A percentile compares a stretch with the other conserved stretches of the same genome.
These are phyloP conservation scores for Ettlia oleoabundans DNA, from an alignment of 139 green algal genomes.

Conservation along the genomic window DNA sequence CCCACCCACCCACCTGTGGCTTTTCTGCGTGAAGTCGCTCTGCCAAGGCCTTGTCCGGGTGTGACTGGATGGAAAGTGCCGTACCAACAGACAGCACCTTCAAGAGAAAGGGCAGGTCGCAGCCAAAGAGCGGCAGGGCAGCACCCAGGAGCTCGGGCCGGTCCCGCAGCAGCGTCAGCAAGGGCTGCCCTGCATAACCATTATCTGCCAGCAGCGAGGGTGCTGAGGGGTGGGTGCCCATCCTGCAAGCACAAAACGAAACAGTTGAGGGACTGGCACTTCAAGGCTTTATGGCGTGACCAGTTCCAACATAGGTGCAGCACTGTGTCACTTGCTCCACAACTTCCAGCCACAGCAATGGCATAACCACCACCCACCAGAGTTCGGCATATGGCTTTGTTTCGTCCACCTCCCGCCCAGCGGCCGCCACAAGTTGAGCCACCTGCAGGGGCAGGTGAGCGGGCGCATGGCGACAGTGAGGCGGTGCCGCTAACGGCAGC, in stretches of 20 bases:
- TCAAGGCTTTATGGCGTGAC: too few relatives aligned
- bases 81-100: constrained; percentile 97
- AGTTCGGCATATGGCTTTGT: constrained; percentile 92
- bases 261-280: too few relatives aligned
- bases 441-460: constrained; percentile 71
- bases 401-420: constrained; percentile 68
- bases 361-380: constrained; percentile 68
- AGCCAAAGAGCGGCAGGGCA: constrained; percentile 69
- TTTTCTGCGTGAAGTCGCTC: constrained; percentile 81
- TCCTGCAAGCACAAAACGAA: constrained; percentile 58
- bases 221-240: constrained; percentile 94
- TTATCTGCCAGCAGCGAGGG: constrained; percentile 69
- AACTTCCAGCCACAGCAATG: too few relatives aligned
- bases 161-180: constrained; percentile 71
- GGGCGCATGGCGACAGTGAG: not conserved
- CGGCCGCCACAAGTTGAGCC: constrained; percentile 67
- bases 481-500: not conserved
- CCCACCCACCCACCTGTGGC: too few relatives aligned
- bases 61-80: constrained; percentile 97
- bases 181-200: constrained; percentile 29
- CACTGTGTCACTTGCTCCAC: too few relatives aligned
- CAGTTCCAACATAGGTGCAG: too few relatives aligned
- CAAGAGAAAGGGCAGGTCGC: constrained; percentile 93
- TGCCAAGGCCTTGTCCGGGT: constrained; percentile 96
- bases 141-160: constrained; percentile 77